These are phyloP conservation scores for Pyronema domesticum DNA, from an alignment of 495 filamentous ascomycete species.

Conservation along the genomic window DNA sequence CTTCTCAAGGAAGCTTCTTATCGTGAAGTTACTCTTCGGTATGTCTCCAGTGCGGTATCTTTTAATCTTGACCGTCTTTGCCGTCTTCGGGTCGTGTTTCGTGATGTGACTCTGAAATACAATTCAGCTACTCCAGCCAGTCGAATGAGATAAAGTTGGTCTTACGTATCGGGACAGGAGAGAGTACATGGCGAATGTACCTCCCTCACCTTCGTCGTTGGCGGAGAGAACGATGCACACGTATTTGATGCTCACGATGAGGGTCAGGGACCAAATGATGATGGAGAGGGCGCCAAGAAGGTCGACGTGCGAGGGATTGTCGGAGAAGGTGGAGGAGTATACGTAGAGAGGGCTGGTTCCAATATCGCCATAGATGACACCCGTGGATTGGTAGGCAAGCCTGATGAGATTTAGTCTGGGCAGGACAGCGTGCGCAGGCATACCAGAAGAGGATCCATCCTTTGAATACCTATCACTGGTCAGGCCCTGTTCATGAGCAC, in stretches of 20 bases:
- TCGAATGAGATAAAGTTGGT: background rate
- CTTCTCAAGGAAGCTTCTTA: slow-evolving; percentile 41
- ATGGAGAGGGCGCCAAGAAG: slow-evolving; percentile 53
- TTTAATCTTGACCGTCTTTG: slow-evolving; percentile 36
- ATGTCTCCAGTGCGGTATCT: slow-evolving; percentile 39
- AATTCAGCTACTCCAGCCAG: background rate
- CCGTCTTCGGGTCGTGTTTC: slow-evolving; percentile 37
- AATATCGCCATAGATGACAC: slow-evolving; percentile 63
- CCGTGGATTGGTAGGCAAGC: slow-evolving; percentile 51
- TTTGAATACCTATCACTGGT: too few relatives aligned
- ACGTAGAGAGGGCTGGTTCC: slow-evolving; percentile 60
- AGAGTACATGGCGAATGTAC: slow-evolving; percentile 55
- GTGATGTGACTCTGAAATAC: slow-evolving; percentile 28
- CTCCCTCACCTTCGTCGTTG: slow-evolving; percentile 63
- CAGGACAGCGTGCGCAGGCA: too few relatives aligned
- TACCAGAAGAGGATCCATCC: too few relatives aligned
- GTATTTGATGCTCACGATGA: slow-evolving; percentile 63
- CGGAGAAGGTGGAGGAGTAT: slow-evolving; percentile 49
- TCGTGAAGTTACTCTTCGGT: slow-evolving; percentile 30
- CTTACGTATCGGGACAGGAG: slow-evolving; percentile 51
- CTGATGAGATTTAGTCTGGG: slow-evolving; percentile 4
- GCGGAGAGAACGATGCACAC: slow-evolving; percentile 48
- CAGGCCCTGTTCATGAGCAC: too few relatives aligned
- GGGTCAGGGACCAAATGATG: slow-evolving; percentile 53
- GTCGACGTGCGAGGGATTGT: slow-evolving; percentile 38